Evolutionary conservation across 2,329 filamentous ascomycete species (phyloP).

Genomic region (Lasiodiplodia sp.): DNA sequence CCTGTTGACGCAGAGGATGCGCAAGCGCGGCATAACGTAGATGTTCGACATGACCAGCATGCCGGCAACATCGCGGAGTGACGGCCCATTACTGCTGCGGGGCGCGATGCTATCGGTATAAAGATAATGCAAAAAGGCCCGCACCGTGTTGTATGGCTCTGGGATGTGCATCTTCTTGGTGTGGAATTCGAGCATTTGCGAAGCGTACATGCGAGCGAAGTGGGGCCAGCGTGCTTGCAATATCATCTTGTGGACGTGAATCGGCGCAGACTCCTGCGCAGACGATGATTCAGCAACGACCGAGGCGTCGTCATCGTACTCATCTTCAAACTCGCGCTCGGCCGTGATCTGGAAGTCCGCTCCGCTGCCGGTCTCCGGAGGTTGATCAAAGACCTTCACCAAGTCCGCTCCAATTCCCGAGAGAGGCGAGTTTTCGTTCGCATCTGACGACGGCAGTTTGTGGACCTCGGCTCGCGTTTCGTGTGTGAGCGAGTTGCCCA

Average conservation of each 20-base stretch:
- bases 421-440: slow-evolving; percentile 59
- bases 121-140: slow-evolving; percentile 92
- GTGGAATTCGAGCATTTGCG: slow-evolving; percentile 97
- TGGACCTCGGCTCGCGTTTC: slow-evolving; percentile 51
- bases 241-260: slow-evolving; percentile 94
- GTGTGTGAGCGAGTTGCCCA: slow-evolving; percentile 74
- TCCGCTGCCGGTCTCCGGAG: slow-evolving; percentile 83
- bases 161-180: slow-evolving; percentile 98
- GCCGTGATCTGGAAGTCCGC: slow-evolving; percentile 93
- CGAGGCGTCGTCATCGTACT: slow-evolving; percentile 69
- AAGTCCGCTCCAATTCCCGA: slow-evolving; percentile 83
- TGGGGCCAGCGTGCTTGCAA: slow-evolving; percentile 96
- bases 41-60: slow-evolving; percentile 97
- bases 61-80: slow-evolving; percentile 85
- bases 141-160: slow-evolving; percentile 92
- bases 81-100: slow-evolving; percentile 56
- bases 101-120: slow-evolving; percentile 88
- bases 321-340: slow-evolving; percentile 75
- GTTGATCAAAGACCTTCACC: slow-evolving; percentile 83
- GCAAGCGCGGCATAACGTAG: slow-evolving; percentile 94
- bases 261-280: slow-evolving; percentile 62
- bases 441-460: slow-evolving; percentile 55
- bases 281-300: slow-evolving; percentile 44
- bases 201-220: slow-evolving; percentile 87
- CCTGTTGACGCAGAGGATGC: slow-evolving; percentile 88